phyloP scores from a whole-genome alignment of 805 yeast species.

The Blastobotrys parvus region DNA sequence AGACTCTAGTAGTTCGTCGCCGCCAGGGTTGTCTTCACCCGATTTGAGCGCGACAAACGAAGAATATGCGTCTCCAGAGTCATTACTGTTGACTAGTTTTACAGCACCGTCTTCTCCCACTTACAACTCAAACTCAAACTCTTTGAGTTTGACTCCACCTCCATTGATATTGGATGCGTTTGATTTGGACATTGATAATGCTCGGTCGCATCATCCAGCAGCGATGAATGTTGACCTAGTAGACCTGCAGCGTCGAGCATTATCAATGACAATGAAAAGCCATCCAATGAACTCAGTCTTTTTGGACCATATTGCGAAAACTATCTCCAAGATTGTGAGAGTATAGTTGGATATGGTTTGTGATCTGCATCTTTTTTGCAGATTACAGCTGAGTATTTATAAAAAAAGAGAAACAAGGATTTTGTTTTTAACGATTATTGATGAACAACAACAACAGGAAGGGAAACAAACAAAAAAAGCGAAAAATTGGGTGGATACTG shows the following conservation, averaged over 20 bases:
- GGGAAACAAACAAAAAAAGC: neutral
- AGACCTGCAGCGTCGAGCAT: constrained; percentile 4
- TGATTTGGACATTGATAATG: constrained; percentile 5
- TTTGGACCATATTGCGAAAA: no score
- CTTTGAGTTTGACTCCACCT: no score
- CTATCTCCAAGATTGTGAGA: no score
- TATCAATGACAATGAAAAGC: neutral
- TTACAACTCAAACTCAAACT: no score
- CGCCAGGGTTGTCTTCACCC: constrained; percentile 1
- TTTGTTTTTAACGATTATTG: neutral
- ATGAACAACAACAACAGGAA: neutral
- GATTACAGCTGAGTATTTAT: neutral
- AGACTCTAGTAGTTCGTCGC: constrained; percentile 2
- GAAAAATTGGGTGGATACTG: no score
- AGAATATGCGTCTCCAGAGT: constrained; percentile 15
- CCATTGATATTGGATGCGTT: no score
- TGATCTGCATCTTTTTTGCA: no score
- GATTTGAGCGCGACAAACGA: neutral
- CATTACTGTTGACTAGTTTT: constrained; percentile 13
- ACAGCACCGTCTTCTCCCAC: constrained; percentile 13
- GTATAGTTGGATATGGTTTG: no score
- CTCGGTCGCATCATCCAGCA: constrained; percentile 27
- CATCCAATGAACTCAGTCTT: no score
- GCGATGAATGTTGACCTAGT: constrained; percentile 17
- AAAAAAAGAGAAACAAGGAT: neutral